Evolutionary conservation across 108 stramenopile genomes (phyloP).

Genomic region (Poteriospumella lacustris): DNA sequence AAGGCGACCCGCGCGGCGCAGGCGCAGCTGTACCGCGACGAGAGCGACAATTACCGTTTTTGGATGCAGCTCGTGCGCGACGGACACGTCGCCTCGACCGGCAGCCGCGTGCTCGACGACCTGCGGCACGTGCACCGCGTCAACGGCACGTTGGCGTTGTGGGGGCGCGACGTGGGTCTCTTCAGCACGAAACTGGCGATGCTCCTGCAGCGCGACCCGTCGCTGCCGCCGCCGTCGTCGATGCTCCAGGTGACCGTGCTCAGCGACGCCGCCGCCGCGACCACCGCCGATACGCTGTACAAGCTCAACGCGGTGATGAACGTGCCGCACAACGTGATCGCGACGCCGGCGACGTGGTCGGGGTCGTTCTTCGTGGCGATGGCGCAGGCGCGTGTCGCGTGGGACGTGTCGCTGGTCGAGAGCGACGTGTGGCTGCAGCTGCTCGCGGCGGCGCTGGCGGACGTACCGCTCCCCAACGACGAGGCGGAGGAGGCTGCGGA

Average conservation of each 20-base stretch:
- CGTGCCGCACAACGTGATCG: background rate
- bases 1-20: background rate
- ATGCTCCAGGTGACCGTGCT: background rate
- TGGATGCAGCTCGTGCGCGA: background rate
- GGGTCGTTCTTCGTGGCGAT: background rate
- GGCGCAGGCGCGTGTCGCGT: background rate
- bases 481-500: background rate
- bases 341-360: background rate
- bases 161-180: too few species aligned
- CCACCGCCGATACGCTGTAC: background rate
- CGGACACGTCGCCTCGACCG: too few species aligned
- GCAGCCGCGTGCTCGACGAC: background rate
- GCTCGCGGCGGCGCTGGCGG: background rate
- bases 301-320: background rate
- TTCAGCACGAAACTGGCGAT: background rate
- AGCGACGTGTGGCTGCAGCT: background rate
- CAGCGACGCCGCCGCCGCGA: background rate
- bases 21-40: background rate
- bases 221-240: background rate
- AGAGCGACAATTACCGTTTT: background rate
- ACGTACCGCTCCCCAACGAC: background rate
- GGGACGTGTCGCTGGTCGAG: background rate
- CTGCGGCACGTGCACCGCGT: background rate
- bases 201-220: background rate
- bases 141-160: background rate